These are phyloP conservation scores for Lachancea dasiensis DNA, from an alignment of 805 yeast species.

Conservation along the genomic window DNA sequence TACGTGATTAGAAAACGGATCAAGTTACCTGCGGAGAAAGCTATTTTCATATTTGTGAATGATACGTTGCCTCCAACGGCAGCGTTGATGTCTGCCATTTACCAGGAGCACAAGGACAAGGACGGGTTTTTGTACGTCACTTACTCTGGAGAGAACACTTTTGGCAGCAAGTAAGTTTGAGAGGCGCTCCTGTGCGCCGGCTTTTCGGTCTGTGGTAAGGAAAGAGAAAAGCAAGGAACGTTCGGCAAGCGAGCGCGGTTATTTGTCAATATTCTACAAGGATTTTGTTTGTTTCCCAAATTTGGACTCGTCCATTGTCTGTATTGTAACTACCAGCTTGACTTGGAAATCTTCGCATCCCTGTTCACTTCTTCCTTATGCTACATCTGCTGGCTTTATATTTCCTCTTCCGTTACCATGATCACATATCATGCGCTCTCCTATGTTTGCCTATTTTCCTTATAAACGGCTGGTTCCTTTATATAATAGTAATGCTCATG, in stretches of 20 bases:
- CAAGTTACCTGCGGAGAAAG: constrained; percentile 94
- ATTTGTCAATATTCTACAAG: too few relatives aligned
- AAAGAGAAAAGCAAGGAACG: background rate
- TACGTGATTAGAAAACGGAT: constrained; percentile 96
- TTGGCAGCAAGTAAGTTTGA: constrained; percentile 43
- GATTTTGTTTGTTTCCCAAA: too few relatives aligned
- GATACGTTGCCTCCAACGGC: constrained; percentile 98
- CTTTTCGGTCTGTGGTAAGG: too few relatives aligned
- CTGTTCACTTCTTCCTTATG: background rate
- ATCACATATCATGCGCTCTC: constrained; percentile 4
- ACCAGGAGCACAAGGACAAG: constrained; percentile 95
- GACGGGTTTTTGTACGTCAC: constrained; percentile 95
- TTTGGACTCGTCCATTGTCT: too few relatives aligned
- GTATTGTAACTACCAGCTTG: background rate
- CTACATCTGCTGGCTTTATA: constrained; percentile 2
- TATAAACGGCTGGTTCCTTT: constrained; percentile 11
- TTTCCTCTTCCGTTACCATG: constrained; percentile 2
- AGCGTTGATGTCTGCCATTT: constrained; percentile 87
- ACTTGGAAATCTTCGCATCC: background rate
- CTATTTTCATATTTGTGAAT: constrained; percentile 93
- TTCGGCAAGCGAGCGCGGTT: too few relatives aligned
- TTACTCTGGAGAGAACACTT: constrained; percentile 96
- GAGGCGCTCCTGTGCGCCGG: too few relatives aligned
- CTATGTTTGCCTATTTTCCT: constrained; percentile 6
- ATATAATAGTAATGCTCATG: constrained; percentile 5